Percentiles rank a stretch among this genome's conserved stretches.
Conservation (phyloP, 495 filamentous ascomycete genomes). For the Ramalina peruviana region DNA sequence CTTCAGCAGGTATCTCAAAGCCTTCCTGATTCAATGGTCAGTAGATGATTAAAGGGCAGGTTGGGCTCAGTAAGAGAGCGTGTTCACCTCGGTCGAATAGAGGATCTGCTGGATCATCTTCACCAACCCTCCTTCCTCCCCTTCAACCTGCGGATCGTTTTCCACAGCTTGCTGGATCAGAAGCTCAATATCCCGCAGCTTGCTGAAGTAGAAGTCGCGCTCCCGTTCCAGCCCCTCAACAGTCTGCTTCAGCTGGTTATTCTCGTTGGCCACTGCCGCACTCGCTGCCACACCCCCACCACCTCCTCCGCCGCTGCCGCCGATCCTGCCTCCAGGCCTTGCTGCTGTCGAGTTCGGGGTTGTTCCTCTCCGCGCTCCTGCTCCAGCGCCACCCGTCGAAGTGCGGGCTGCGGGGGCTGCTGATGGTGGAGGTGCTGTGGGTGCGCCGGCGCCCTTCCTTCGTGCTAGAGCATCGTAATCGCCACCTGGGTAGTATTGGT, state of each 20-base stretch:
- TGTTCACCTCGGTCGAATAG: constrained; percentile 80
- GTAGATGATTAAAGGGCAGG: neutral
- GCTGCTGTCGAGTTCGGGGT: constrained; percentile 56
- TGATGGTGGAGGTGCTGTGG: constrained; percentile 33
- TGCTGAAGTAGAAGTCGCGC: constrained; percentile 97
- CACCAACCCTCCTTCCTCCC: constrained; percentile 78
- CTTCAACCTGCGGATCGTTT: constrained; percentile 76
- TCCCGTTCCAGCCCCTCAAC: constrained; percentile 83
- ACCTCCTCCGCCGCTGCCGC: constrained; percentile 25
- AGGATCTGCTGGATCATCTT: constrained; percentile 92
- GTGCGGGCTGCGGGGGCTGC: constrained; percentile 30
- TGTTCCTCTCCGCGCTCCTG: constrained; percentile 48
- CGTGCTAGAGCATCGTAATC: constrained; percentile 85
- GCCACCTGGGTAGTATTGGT: constrained; percentile 90
- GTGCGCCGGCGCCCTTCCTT: constrained; percentile 62
- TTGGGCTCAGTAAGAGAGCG: neutral
- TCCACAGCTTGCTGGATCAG: constrained; percentile 85
- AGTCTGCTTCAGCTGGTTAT: constrained; percentile 68
- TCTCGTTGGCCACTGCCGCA: constrained; percentile 66
- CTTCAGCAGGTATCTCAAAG: constrained; percentile 35
- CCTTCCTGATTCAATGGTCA: constrained; percentile 27
- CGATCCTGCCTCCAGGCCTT: constrained; percentile 26
- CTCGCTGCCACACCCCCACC: constrained; percentile 40
- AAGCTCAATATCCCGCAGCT: constrained; percentile 90
- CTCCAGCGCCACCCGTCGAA: constrained; percentile 23